Base-by-base conservation (phyloP, 306 rosid genomes). In the Lablab purpureus region DNA sequence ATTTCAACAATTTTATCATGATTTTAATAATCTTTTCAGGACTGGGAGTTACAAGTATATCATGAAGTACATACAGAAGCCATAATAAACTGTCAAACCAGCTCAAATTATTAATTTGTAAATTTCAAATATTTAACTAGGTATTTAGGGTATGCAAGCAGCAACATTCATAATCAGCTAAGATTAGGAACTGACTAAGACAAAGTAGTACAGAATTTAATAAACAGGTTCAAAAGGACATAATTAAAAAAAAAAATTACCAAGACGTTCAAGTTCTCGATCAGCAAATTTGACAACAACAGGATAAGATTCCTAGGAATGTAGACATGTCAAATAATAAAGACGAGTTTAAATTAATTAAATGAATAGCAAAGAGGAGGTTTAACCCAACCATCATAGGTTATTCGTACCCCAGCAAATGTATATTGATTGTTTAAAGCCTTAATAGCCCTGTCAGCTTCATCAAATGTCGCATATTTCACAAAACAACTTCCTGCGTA, bases 401-500 rank as follows among this genome's bases (percentile, higher is more conserved):
- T 14, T 63, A 21, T 84, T 84, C 94, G 82, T 80, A 91, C 97
- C 87, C 97, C 97, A 50, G 89, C 87, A 88, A 94, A 92, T 74
- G 77, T 87, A 85, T 88, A 86, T 47, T 79, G 93, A 81, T 85
- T 84, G 82, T 72, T 93, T 87, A 94, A 81, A 80, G 93, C 91
- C 78, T 86, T 82, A 47, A 91, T 89, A 15, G 95, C 97, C 81
- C 85, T 87, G 80, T 91, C 95, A 79, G 97, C 97, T 77, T 85
- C 97, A 85, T 87, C 82, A 18, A 81, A 15, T 15, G 91, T 87
- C 69, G 92, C 81, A 83, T 87, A 92, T 76, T 94, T 94, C 74
- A 94, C 97, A 60, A 92, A 94, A 86, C 97, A 94, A 78, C 90
- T 89, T 77, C 97, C 97, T 92, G 89, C 49, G 74, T 58, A 76